Percentiles rank a stretch among this genome's conserved stretches.
phyloP scores from a whole-genome alignment of 257 asterid genomes.

The Buddleja alternifolia region DNA sequence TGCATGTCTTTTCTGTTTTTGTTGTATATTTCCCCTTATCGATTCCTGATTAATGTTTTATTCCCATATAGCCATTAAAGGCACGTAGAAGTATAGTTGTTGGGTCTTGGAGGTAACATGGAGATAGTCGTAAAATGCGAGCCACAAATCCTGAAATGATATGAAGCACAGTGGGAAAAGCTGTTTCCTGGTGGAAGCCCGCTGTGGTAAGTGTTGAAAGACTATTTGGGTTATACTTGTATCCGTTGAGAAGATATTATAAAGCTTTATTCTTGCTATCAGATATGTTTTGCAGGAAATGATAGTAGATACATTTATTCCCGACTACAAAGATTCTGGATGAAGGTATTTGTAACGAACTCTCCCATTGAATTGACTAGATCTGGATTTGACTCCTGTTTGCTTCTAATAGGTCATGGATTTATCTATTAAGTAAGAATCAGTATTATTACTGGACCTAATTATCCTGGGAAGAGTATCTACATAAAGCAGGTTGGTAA shows the following conservation, averaged over 20 bases:
- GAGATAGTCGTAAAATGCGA: no score
- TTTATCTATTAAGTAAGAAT: conserved; percentile 65
- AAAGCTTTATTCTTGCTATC: conserved; percentile 32
- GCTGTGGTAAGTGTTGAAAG: no score
- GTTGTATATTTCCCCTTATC: no score
- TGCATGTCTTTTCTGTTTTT: no score
- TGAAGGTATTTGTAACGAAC: conserved; percentile 56
- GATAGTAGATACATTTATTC: conserved; percentile 93
- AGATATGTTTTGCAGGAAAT: conserved; percentile 98
- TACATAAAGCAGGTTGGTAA: conserved; percentile 82
- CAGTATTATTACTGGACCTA: conserved; percentile 91
- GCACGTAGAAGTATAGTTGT: no score
- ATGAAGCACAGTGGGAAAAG: no score
- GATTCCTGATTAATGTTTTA: no score
- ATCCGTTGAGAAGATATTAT: conserved; percentile 21
- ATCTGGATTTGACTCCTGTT: conserved; percentile 22
- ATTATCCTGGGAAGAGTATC: conserved; percentile 95
- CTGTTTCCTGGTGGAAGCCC: no score
- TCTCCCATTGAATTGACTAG: conserved; percentile 26
- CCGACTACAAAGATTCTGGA: conserved; percentile 73
- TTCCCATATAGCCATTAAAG: no score
- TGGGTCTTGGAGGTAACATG: no score
- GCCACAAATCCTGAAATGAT: no score
- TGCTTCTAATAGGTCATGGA: conserved; percentile 28
- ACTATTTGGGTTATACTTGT: conserved; percentile 11